Evolutionary conservation across 257 asterid genomes (phyloP), one percentile per base, ranked within the genome.

Genomic region (Solanum boliviense): DNA sequence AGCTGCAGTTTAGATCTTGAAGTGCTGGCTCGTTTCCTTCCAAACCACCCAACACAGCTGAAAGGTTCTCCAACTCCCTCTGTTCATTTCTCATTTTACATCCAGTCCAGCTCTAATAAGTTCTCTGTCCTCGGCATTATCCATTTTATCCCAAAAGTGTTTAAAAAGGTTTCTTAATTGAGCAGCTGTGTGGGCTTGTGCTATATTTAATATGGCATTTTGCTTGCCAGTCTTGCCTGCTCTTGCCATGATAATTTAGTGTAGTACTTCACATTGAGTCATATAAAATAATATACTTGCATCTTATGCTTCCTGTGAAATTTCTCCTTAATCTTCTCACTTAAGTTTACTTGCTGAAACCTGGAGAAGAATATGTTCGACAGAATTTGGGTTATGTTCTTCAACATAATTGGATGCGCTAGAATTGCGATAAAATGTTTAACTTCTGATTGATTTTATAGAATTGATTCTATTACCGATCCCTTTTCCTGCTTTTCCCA

Each of bases 401-500:
- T 56, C 46, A 39, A 71, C 88, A 48, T 48, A 29, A 46, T 75
- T 87, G 84, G 58, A 34, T 38, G 25, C 71, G 62, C 34, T 60
- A 62, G 25, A 82, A 6, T 86, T 32, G 74, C 29, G 29, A 67
- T 25, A 39, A 5, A 84, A 74, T 38, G 85, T 46, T 81, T 29
- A 29, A 36, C 15, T 84, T 31, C 72, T 52, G 29, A 35, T 65
- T 82, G 75, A 56, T 60, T 35, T 87, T 87, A 58, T 87, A 21
- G n/a, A 56, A 35, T 75, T 88, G 88, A 83, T 75, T 81, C 76
- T 82, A 71, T 84, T 87, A 74, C 82, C 46, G 16, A 68, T 88
- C 73, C 13, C 27, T 68, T 84, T 25, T 83, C 27, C 68, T 81
- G 2, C 70, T 9, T 81, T 29, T 29, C 56, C 41, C 41, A 20